Conservation (phyloP, 2,329 filamentous ascomycete species). For the Curvularia eragrostidis region DNA sequence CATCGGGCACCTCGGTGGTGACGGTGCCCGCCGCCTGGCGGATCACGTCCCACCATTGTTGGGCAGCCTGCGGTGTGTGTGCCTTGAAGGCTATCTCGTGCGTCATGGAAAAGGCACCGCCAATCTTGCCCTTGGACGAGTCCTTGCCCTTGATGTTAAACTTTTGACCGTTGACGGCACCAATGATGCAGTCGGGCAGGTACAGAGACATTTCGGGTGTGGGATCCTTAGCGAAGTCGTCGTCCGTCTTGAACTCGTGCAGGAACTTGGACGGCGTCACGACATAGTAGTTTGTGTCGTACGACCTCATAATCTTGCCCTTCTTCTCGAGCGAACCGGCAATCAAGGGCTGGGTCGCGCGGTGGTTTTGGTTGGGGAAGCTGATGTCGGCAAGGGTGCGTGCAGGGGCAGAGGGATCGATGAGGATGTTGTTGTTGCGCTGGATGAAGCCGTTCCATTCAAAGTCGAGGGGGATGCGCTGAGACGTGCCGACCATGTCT, state of each 20-base stretch:
- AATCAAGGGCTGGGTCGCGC: constrained; percentile 79
- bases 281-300: constrained; percentile 84
- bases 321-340: constrained; percentile 91
- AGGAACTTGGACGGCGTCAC: constrained; percentile 87
- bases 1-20: constrained; percentile 50
- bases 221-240: constrained; percentile 74
- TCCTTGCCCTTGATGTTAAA: constrained; percentile 98
- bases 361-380: constrained; percentile 90
- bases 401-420: constrained; percentile 77
- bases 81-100: constrained; percentile 90
- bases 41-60: constrained; percentile 85
- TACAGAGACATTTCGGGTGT: constrained; percentile 88
- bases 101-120: constrained; percentile 78
- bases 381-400: constrained; percentile 74
- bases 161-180: constrained; percentile 75
- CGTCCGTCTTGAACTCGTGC: constrained; percentile 95
- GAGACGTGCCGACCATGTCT: constrained; percentile 79
- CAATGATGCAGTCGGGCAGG: constrained; percentile 86
- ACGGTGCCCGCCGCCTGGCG: constrained; percentile 62
- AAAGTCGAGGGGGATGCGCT: constrained; percentile 81
- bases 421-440: constrained; percentile 73
- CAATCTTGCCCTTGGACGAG: constrained; percentile 75
- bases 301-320: constrained; percentile 83
- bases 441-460: constrained; percentile 88
- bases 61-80: constrained; percentile 77